Evolutionary conservation across 1,284 basidiomycete genomes (phyloP), one percentile per base, ranked within the genome.

Genomic region (Ganoderma meredithae): DNA sequence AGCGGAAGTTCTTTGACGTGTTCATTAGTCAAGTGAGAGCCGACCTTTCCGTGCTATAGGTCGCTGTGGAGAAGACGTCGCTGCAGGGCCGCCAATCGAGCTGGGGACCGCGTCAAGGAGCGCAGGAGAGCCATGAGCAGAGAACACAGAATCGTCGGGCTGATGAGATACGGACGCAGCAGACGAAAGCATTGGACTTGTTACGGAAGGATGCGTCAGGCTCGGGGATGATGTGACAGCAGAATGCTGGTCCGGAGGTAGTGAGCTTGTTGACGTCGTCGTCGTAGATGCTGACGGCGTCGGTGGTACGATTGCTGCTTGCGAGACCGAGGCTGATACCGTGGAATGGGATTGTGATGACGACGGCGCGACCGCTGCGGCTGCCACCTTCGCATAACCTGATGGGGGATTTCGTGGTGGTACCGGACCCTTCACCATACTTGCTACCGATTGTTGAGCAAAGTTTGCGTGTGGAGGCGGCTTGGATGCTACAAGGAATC

Each of bases 381-480:
- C 96, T 1, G 96, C 96, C 0, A 95, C 96, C 9, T 95, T 90
- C 41, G 97, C 94, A 77, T 98, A 98, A 62, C 94, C 79, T n/a
- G 84, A 60, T 77, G 83, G 80, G 58, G 82, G 84, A 71, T 85
- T 85, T 67, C 88, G 82, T 69, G 84, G 79, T 59, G 85, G 86
- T 33, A 92, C 79, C 40, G 89, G 87, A 63, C 87, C 86, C 79
- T 94, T 95, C 69, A 95, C 80, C 71, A 95, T 88, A 76, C 89
- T 91, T 73, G 93, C 84, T 91, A 95, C 94, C 1, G 93, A 92
- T 76, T 91, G 90, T 72, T 91, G 90, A 9, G 86, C 83, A 79
- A 95, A 95, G 77, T 94, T 95, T 67, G 91, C 86, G 79, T 91
- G 92, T 74, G 91, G 91, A 58, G 93, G 90, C 63, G 91, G 93